These are phyloP conservation scores for Colletotrichum tropicicola DNA, from an alignment of 2,329 filamentous ascomycete genomes.

Conservation along the genomic window DNA sequence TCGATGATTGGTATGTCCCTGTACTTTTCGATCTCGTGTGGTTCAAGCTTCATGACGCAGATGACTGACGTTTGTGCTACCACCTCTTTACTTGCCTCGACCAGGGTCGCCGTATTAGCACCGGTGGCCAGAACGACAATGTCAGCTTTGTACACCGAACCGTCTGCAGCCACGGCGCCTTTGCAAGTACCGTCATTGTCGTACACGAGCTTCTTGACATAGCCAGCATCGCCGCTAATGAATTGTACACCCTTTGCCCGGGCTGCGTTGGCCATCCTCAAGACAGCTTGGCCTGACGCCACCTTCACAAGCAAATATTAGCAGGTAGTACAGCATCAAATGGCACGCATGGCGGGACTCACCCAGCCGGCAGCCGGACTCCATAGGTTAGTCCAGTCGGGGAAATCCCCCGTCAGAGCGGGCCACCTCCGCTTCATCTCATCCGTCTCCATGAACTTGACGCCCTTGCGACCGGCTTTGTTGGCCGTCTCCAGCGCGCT, in stretches of 20 bases:
- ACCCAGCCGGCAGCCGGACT: conserved; percentile 42
- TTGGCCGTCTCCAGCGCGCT: conserved; percentile 36
- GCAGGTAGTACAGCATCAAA: too few species aligned
- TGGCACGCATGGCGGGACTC: too few species aligned
- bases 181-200: conserved; percentile 35
- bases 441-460: conserved; percentile 36
- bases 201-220: conserved; percentile 36
- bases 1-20: conserved; percentile 47
- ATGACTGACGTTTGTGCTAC: conserved; percentile 71
- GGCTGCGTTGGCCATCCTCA: conserved; percentile 42
- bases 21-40: conserved; percentile 64
- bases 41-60: conserved; percentile 68
- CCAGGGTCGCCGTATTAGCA: conserved; percentile 70
- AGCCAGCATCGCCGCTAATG: conserved; percentile 35
- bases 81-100: conserved; percentile 70
- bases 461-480: conserved; percentile 33
- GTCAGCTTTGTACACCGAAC: conserved; percentile 60
- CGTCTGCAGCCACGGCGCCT: conserved; percentile 60
- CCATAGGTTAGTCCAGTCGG: conserved; percentile 39
- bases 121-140: conserved; percentile 72
- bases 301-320: conserved; percentile 22
- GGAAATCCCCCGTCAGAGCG: conserved; percentile 35
- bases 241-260: conserved; percentile 37
- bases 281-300: conserved; percentile 37
- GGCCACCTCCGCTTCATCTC: conserved; percentile 40